These are phyloP conservation scores for Centella asiatica DNA, from an alignment of 129 eudicot genomes.

Conservation along the genomic window DNA sequence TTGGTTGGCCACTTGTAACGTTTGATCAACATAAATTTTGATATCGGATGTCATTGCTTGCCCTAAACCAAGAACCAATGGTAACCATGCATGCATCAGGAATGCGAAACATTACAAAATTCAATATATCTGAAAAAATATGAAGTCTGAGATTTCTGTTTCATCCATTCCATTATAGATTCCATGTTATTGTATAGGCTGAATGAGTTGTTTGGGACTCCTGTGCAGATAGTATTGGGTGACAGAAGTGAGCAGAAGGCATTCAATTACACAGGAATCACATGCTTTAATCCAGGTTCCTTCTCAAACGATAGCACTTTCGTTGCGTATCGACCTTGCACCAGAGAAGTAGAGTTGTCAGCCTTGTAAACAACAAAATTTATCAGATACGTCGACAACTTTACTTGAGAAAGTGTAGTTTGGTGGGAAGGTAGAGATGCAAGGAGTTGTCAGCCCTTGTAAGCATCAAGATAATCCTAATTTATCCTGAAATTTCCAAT, in stretches of 20 bases:
- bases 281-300: conserved; percentile 95
- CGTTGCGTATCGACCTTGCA: conserved; percentile 79
- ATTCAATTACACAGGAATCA: conserved; percentile 64
- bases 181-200: neutral
- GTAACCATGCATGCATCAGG: neutral
- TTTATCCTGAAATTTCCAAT: neutral
- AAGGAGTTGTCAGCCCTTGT: neutral
- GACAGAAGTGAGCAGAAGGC: conserved; percentile 88
- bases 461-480: neutral
- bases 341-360: conserved; percentile 75
- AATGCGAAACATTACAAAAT: too few relatives aligned
- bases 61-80: neutral
- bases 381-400: neutral
- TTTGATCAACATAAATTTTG: neutral
- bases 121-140: too few relatives aligned
- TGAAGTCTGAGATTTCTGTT: neutral
- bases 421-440: neutral
- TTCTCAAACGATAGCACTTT: conserved; percentile 80
- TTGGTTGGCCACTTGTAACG: neutral
- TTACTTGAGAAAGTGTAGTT: conserved; percentile 2
- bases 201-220: neutral
- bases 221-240: conserved; percentile 78
- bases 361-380: conserved; percentile 26
- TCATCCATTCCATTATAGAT: neutral
- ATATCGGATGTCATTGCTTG: too few relatives aligned